Conservation (phyloP, 352 stramenopile genomes). For the Globisporangium parvum region DNA sequence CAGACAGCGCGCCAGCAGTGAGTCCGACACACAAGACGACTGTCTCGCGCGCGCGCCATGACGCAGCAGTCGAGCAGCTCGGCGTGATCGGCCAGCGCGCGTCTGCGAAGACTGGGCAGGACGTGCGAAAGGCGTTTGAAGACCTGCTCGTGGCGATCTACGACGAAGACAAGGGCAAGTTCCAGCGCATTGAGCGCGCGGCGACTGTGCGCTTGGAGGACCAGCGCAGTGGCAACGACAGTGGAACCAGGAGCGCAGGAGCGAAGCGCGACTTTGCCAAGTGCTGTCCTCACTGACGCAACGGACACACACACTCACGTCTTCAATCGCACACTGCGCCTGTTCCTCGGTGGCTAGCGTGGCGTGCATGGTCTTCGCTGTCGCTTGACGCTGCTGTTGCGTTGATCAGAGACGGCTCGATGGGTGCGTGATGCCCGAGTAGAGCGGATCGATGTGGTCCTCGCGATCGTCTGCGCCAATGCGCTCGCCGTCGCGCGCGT, state of each 20-base stretch:
- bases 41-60: conserved; percentile 35
- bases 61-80: conserved; percentile 29
- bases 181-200: conserved; percentile 28
- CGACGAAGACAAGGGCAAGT: conserved; percentile 47
- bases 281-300: conserved; percentile 5
- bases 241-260: neutral
- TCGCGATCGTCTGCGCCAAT: conserved; percentile 43
- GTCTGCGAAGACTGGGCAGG: conserved; percentile 62
- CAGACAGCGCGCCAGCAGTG: neutral
- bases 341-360: neutral
- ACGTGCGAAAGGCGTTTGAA: conserved; percentile 66
- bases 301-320: neutral
- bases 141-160: conserved; percentile 69
- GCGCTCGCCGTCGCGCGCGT: conserved; percentile 26
- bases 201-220: conserved; percentile 34
- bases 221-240: neutral
- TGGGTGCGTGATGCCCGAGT: conserved; percentile 48
- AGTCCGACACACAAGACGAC: conserved; percentile 4
- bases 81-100: conserved; percentile 45
- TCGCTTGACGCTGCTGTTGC: neutral
- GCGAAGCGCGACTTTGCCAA: conserved; percentile 11
- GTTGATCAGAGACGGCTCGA: conserved; percentile 6
- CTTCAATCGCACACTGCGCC: neutral
- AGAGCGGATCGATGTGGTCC: conserved; percentile 58
- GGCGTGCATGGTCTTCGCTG: neutral